Percentiles rank a stretch among this genome's conserved stretches.
Conservation (phyloP, 2,329 filamentous ascomycete species). For the Talaromyces sp. region DNA sequence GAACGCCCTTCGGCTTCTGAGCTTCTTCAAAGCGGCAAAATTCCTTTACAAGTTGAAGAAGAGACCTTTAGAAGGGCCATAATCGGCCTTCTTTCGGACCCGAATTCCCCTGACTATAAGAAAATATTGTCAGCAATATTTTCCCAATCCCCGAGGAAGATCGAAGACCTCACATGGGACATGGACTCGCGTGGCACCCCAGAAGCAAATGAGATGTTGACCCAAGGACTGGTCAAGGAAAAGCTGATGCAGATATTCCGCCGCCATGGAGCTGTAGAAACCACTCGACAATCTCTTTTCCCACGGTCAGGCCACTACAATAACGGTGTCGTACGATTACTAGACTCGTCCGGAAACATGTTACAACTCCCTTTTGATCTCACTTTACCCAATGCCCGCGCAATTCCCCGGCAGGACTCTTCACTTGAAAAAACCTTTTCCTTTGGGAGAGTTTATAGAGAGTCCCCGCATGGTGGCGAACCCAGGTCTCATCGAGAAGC, state of each 20-base stretch:
- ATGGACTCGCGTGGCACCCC: constrained; percentile 55
- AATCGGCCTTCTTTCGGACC: constrained; percentile 68
- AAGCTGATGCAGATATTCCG: constrained; percentile 74
- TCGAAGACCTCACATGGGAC: constrained; percentile 77
- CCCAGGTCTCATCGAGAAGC: constrained; percentile 81
- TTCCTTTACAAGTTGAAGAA: constrained; percentile 88
- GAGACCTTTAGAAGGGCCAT: constrained; percentile 82
- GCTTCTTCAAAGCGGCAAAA: constrained; percentile 75
- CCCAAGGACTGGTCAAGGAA: constrained; percentile 69
- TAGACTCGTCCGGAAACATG: constrained; percentile 80
- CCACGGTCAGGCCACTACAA: constrained; percentile 76
- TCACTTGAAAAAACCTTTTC: constrained; percentile 72
- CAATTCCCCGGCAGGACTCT: constrained; percentile 63
- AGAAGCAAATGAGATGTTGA: constrained; percentile 51
- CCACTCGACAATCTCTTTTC: constrained; percentile 67
- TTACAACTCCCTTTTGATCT: constrained; percentile 93
- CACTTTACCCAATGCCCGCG: constrained; percentile 80
- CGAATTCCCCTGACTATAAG: constrained; percentile 79
- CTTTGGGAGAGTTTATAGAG: constrained; percentile 83
- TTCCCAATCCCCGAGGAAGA: constrained; percentile 65
- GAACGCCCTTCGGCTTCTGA: constrained; percentile 78
- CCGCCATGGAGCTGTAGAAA: constrained; percentile 82
- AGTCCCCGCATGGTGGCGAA: constrained; percentile 71
- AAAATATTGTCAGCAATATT: constrained; percentile 87
- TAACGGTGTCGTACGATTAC: constrained; percentile 67